Evolutionary conservation across 441 rosid species (phyloP), one percentile per base, ranked within the genome.

Genomic region (Jatropha podagrica): DNA sequence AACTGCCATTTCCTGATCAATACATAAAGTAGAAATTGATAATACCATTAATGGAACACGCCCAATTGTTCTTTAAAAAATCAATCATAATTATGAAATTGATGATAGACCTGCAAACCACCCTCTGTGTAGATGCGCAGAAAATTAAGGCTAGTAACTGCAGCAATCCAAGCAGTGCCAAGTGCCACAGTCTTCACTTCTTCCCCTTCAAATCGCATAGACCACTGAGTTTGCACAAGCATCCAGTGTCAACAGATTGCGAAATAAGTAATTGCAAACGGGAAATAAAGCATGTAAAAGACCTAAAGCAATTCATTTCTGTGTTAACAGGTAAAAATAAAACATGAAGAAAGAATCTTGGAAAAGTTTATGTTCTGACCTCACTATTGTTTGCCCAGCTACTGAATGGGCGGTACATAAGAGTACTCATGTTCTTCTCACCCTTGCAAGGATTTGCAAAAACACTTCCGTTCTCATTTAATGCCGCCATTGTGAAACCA

Each of bases 131-230:
- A 95, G 81, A 93, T 90, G 74, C 92, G 96, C 76, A 93, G 94
- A 80, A 90, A 85, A 83, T 92, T 93, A 68, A 90, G 94, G 86
- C 91, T 95, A 26, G 99, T 92, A 79, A 89, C 76, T 71, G 95
- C 98, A 87, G 97, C 93, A 72, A 91, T 91, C 96, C 96, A 93
- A 80, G 86, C 83, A 72, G 81, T 80, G 71, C 97, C 97, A 62
- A 90, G 86, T 52, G 95, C 90, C 20, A 93, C 95, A 67, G 81
- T 94, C 83, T 90, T 91, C 82, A 95, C 98, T 84, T 93, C 98
- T 89, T 95, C 99, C 55, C 91, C 96, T 86, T 90, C 99, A 82
- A 95, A 91, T 65, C 97, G 90, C 99, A 93, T 92, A 70, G 97
- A 93, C 99, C 98, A 95, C 99, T 93, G 84, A 23, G 63, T 74